phyloP scores from a whole-genome alignment of 2,329 filamentous ascomycete genomes.

The Coniochaeta hoffmannii region DNA sequence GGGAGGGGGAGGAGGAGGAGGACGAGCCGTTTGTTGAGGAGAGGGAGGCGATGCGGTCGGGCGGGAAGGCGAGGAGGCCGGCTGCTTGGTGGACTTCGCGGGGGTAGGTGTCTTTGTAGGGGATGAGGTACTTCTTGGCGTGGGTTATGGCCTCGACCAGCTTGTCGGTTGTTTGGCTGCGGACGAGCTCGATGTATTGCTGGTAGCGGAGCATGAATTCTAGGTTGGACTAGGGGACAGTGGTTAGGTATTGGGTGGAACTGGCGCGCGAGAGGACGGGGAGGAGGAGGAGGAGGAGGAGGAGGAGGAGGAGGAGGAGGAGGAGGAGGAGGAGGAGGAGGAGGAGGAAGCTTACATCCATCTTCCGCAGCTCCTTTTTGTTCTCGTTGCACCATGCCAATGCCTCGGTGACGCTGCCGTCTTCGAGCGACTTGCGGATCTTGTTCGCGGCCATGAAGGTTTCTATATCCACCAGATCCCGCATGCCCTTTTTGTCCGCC shows the following conservation, averaged over 20 bases:
- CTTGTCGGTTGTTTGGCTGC: constrained; percentile 56
- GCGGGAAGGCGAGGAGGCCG: constrained; percentile 70
- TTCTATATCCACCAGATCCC: constrained; percentile 78
- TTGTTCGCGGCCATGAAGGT: constrained; percentile 78
- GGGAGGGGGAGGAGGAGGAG: constrained; percentile 16
- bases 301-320: not conserved
- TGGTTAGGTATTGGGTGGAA: constrained; percentile 8
- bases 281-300: not conserved
- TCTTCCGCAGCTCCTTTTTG: constrained; percentile 84
- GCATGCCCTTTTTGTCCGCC: constrained; percentile 67
- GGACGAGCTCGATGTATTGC: constrained; percentile 87
- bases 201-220: constrained; percentile 92
- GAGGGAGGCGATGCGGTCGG: constrained; percentile 53
- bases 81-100: constrained; percentile 65
- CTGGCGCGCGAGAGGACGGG: too few relatives aligned
- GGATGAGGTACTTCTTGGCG: constrained; percentile 72
- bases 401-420: constrained; percentile 68
- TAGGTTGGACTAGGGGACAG: constrained; percentile 60
- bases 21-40: not conserved
- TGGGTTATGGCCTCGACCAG: constrained; percentile 72
- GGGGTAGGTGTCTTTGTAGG: constrained; percentile 61
- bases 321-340: not conserved
- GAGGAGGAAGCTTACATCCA: constrained; percentile 49
- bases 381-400: constrained; percentile 90
- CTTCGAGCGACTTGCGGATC: constrained; percentile 66